Evolutionary conservation across 306 rosid species (phyloP).

Genomic region (Sesbania bispinosa): DNA sequence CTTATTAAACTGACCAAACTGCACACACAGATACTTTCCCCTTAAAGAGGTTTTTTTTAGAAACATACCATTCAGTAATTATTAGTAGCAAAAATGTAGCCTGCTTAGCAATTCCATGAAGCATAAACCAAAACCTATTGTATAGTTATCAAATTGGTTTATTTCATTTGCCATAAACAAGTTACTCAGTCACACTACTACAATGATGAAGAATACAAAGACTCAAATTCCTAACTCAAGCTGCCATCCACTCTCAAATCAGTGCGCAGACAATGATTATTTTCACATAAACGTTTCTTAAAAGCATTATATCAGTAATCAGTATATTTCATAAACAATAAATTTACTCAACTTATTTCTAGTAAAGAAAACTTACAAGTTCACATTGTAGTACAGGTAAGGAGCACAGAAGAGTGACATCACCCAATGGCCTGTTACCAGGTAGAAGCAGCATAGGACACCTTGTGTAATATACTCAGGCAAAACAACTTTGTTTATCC

Average conservation of each 20-base stretch:
- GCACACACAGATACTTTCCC: too few species aligned
- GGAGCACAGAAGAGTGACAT: constrained; percentile 76
- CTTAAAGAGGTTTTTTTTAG: background rate
- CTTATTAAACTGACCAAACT: background rate
- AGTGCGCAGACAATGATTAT: background rate
- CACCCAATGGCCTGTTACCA: constrained; percentile 86
- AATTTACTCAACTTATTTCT: background rate
- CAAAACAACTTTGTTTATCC: constrained; percentile 73
- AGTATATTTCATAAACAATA: background rate
- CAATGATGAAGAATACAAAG: background rate
- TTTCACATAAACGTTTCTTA: background rate
- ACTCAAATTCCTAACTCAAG: constrained; percentile 9
- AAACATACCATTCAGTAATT: background rate
- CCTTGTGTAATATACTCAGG: constrained; percentile 77
- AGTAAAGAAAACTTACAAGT: constrained; percentile 59
- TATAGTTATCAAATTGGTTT: constrained; percentile 12
- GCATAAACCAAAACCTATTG: background rate
- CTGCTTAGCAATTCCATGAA: background rate
- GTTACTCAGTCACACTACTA: background rate
- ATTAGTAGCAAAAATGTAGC: background rate
- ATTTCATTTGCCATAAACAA: background rate
- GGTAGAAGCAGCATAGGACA: constrained; percentile 59
- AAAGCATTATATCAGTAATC: background rate
- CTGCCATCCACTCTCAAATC: background rate
- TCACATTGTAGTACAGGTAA: constrained; percentile 76